phyloP scores from a whole-genome alignment of 805 yeast species.

The Metschnikowia sp. region DNA sequence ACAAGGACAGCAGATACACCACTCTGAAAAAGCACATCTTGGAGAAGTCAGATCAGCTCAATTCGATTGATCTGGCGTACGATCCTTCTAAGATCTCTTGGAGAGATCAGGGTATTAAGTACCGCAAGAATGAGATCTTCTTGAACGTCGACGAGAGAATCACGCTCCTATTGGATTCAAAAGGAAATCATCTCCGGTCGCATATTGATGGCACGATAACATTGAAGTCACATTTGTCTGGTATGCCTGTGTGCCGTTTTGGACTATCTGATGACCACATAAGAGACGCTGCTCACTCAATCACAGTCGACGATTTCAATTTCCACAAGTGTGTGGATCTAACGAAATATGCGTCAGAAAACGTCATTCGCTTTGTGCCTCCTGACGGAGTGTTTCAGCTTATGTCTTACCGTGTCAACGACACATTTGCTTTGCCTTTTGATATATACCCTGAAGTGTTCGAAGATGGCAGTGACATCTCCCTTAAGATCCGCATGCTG shows the following conservation, averaged over 20 bases:
- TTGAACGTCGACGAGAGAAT: constrained; percentile 75
- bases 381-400: constrained; percentile 87
- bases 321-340: constrained; percentile 86
- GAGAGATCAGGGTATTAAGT: constrained; percentile 68
- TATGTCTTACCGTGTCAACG: constrained; percentile 57
- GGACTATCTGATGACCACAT: constrained; percentile 60
- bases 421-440: constrained; percentile 67
- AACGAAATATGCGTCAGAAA: constrained; percentile 60
- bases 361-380: constrained; percentile 70
- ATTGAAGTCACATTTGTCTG: constrained; percentile 69
- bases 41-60: constrained; percentile 5
- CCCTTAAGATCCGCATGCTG: constrained; percentile 57
- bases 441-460: constrained; percentile 54
- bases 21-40: constrained; percentile 5
- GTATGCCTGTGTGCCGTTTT: constrained; percentile 80
- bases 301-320: constrained; percentile 68
- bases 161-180: constrained; percentile 62
- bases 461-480: constrained; percentile 44
- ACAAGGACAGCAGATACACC: background rate
- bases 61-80: constrained; percentile 12
- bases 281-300: constrained; percentile 28
- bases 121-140: constrained; percentile 77
- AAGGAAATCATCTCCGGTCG: constrained; percentile 61
- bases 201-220: constrained; percentile 74
- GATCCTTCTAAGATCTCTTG: constrained; percentile 47